These are phyloP conservation scores for Exophiala calicioides DNA, from an alignment of 2,329 filamentous ascomycete genomes.

Conservation along the genomic window DNA sequence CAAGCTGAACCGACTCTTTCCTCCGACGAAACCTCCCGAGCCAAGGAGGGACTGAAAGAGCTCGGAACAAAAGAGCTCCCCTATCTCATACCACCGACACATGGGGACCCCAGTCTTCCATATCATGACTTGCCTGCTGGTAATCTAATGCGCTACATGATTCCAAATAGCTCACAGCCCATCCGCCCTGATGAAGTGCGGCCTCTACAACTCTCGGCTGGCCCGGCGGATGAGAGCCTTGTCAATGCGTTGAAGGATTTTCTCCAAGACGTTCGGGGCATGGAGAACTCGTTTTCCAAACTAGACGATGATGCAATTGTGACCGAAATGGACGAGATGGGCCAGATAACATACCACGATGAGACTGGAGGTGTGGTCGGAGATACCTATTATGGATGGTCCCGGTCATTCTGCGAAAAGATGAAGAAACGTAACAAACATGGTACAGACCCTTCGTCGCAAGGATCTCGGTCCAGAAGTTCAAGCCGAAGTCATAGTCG, in stretches of 20 bases:
- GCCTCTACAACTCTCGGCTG: constrained; percentile 68
- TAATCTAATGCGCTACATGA: constrained; percentile 76
- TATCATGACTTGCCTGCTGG: constrained; percentile 83
- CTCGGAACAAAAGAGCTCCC: constrained; percentile 50
- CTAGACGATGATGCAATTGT: constrained; percentile 52
- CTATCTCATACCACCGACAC: constrained; percentile 71
- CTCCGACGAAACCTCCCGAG: no score
- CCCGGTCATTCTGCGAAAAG: constrained; percentile 73
- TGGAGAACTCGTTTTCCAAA: constrained; percentile 52
- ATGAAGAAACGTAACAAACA: constrained; percentile 61
- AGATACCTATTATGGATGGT: constrained; percentile 88
- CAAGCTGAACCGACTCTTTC: no score
- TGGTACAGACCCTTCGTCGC: constrained; percentile 14
- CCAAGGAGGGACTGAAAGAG: not conserved
- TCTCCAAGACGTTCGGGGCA: constrained; percentile 66
- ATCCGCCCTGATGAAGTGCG: constrained; percentile 72
- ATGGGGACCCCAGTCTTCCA: constrained; percentile 71
- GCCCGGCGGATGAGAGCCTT: constrained; percentile 67
- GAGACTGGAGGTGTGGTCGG: constrained; percentile 66
- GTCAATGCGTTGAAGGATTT: constrained; percentile 69
- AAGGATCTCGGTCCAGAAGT: constrained; percentile 17
- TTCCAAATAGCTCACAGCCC: constrained; percentile 71
- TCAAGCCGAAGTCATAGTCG: constrained; percentile 44
- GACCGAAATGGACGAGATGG: constrained; percentile 72
- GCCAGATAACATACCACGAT: constrained; percentile 66